These are phyloP conservation scores for Globisporangium nodosum DNA, from an alignment of 352 stramenopile species.

Conservation along the genomic window DNA sequence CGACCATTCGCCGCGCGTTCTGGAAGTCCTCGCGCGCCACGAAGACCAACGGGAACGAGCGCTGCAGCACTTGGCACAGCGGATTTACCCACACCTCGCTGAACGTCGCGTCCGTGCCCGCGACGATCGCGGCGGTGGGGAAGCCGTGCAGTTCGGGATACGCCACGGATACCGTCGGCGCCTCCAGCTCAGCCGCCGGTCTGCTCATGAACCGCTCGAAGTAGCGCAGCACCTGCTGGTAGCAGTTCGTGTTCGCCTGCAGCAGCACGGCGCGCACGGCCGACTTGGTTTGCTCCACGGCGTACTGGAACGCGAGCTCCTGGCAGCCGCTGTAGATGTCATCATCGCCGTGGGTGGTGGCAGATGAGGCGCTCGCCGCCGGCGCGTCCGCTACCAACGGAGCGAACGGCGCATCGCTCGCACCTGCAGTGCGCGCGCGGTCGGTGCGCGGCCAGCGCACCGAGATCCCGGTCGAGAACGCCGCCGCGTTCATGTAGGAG, in stretches of 20 bases:
- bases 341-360: slow-evolving; percentile 15
- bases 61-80: slow-evolving; percentile 57
- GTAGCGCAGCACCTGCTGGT: slow-evolving; percentile 54
- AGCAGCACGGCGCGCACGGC: slow-evolving; percentile 55
- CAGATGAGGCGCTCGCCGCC: not conserved
- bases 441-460: slow-evolving; percentile 31
- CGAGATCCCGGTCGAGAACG: slow-evolving; percentile 51
- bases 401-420: slow-evolving; percentile 1
- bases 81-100: slow-evolving; percentile 74
- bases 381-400: not conserved
- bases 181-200: not conserved
- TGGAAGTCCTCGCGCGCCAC: slow-evolving; percentile 43
- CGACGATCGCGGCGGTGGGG: slow-evolving; percentile 56
- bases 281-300: slow-evolving; percentile 41
- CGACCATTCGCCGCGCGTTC: slow-evolving; percentile 51
- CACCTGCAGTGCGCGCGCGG: not conserved
- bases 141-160: slow-evolving; percentile 46
- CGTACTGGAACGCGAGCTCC: slow-evolving; percentile 65
- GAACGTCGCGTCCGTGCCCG: slow-evolving; percentile 63
- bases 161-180: slow-evolving; percentile 14
- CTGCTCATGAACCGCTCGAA: slow-evolving; percentile 45
- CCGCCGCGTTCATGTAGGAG: slow-evolving; percentile 28
- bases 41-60: slow-evolving; percentile 64
- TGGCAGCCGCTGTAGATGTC: slow-evolving; percentile 43
- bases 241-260: slow-evolving; percentile 64